phyloP scores from a whole-genome alignment of 75 land plant genomes.

The Isoetes taiwanensis region DNA sequence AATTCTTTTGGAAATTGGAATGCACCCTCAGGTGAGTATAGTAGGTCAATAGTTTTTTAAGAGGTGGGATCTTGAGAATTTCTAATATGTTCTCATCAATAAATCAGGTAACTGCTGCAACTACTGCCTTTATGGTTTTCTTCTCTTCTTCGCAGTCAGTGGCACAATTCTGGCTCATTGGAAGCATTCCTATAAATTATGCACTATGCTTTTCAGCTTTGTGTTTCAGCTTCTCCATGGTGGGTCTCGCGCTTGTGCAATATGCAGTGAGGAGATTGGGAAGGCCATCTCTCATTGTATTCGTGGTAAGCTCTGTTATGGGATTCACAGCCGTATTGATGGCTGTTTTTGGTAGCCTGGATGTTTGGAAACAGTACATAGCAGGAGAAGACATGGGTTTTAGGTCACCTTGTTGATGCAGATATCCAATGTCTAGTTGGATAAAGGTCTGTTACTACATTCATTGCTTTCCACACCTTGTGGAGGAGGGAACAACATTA shows the following conservation, averaged over 20 bases:
- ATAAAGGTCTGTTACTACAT: too few relatives aligned
- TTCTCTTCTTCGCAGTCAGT: constrained; percentile 79
- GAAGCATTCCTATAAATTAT: constrained; percentile 36
- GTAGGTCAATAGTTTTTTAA: neutral
- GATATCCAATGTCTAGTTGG: too few relatives aligned
- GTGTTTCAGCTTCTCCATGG: constrained; percentile 39
- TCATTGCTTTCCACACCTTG: too few relatives aligned
- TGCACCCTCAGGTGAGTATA: constrained; percentile 53
- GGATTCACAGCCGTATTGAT: constrained; percentile 55
- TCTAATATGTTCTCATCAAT: neutral
- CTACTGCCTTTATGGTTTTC: constrained; percentile 67
- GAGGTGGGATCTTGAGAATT: neutral
- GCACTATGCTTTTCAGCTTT: constrained; percentile 35
- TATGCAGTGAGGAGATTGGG: constrained; percentile 36
- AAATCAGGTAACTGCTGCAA: constrained; percentile 65
- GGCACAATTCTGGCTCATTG: constrained; percentile 58
- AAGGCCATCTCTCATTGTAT: constrained; percentile 59
- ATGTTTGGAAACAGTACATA: constrained; percentile 43
- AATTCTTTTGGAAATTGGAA: constrained; percentile 61
- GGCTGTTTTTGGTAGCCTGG: constrained; percentile 41
- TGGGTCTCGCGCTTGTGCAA: constrained; percentile 51
- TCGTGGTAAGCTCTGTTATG: constrained; percentile 56
- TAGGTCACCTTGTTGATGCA: constrained; percentile 52
- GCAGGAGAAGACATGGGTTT: constrained; percentile 63
- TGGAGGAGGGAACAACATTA: too few relatives aligned